Base-by-base conservation (phyloP, 2,329 filamentous ascomycete genomes). In the Botrytis pseudocinerea region DNA sequence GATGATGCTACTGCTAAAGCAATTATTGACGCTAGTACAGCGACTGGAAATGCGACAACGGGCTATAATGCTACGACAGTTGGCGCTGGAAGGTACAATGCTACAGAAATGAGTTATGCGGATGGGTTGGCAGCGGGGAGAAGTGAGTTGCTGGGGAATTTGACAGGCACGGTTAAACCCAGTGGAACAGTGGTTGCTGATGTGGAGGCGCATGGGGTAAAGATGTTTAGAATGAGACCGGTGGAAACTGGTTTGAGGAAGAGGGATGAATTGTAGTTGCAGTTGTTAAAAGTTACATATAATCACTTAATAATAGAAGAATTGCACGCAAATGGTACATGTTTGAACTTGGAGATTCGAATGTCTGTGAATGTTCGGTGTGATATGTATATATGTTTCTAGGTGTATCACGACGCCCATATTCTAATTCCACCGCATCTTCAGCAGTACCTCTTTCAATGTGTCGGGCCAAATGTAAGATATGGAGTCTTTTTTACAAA, bases 401-500 rank as follows among this genome's bases (percentile, higher is more conserved):
- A 57, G 16, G 28, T 14, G 16, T 40, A 22, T 54, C 35, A 18
- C 9, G 28, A 57, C 6, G 10, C 9, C 35, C 22, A 68, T n/a
- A 7, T 25, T 32, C 25, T 20, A 42, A n/a, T 4, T 32, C 0
- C 18, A 57, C 22, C 28, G 12, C 5, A 1, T 68, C 38, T 68
- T 46, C 28, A 64, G 12, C 10, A 25, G 12, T 28, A 2, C n/a
- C 65, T 32, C 32, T 69, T 42, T 20, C 48, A 25, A 14, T 28
- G n/a, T 32, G 14, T 28, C 51, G 51, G n/a, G 51, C 8, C 14
- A 18, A 40, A 44, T 68, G 59, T 69, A 46, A 35, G 40, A 65
- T 51, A 69, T 40, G 16, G 38, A 35, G 35, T 20, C 10, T 32
- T 38, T 38, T 51, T 81, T 84, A 98, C 80, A 98, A 84, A n/a